Evolutionary conservation across 257 asterid species (phyloP), one percentile per base, ranked within the genome.

Genomic region (Rauvolfia tetraphylla): DNA sequence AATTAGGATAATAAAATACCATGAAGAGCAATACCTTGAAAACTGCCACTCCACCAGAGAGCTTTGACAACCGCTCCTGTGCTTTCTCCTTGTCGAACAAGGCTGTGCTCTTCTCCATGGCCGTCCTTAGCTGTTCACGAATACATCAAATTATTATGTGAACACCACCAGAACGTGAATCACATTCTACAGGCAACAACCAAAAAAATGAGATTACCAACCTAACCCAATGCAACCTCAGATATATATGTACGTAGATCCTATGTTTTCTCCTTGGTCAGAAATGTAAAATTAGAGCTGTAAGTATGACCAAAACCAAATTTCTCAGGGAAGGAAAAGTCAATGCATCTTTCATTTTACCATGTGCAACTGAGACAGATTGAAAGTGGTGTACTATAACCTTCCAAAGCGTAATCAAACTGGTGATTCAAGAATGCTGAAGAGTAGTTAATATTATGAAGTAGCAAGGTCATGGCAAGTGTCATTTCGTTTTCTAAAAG

Each of bases 21-120:
- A 39, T 61, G 13, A 61, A 49, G 71, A 70, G 74, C 67, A 57
- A 76, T 87, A 93, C 98, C 95, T 87, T 93, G 80, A 93, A 91
- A 80, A 93, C 95, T 38, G 98, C 98, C 82, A 91, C 98, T 83
- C 98, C 98, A 29, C 96, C 98, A 38, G 98, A 90, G 82, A 93
- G 88, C 86, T 93, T 93, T 54, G 97, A 93, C 81, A 91, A 86
- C 61, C 97, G 83, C 78, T 93, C 97, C 83, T 90, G 96, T 1
- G 97, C 95, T 89, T 93, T 93, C 88, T 93, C 98, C 89, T 86
- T 91, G 83, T 93, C 98, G 79, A 93, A 93, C 83, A 81, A 61
- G 57, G 96, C 90, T 74, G 87, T 79, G 77, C 95, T 91, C 76
- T 81, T 86, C 82, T 91, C 87, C 85, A 91, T 78, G 76, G 92